Conservation (phyloP, 2,329 filamentous ascomycete species). For the Chrysoporthe cubensis region DNA sequence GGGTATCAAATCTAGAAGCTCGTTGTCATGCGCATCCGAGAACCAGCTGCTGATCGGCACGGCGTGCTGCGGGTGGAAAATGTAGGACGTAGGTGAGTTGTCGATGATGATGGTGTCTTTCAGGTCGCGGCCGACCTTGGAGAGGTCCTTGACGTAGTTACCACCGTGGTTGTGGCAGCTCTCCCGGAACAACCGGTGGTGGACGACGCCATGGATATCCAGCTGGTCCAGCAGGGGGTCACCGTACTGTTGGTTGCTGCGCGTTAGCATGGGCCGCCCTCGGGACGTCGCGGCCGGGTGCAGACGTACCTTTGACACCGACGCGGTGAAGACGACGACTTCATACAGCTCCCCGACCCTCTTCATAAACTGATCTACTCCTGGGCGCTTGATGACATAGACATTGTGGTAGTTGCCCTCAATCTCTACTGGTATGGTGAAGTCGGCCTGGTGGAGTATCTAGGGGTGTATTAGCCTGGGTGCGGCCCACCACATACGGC, state of each 20-base stretch:
- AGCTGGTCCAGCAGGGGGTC: slow-evolving; percentile 95
- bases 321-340: slow-evolving; percentile 97
- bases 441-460: slow-evolving; percentile 97
- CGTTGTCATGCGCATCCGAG: slow-evolving; percentile 98
- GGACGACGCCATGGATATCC: slow-evolving; percentile 95
- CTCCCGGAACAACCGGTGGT: slow-evolving; percentile 94
- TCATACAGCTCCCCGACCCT: slow-evolving; percentile 96
- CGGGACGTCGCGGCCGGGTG: neutral
- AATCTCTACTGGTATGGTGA: slow-evolving; percentile 98
- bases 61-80: slow-evolving; percentile 98
- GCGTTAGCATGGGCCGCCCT: slow-evolving; percentile 23
- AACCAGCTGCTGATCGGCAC: slow-evolving; percentile 99
- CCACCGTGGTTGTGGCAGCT: slow-evolving; percentile 99
- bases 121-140: slow-evolving; percentile 92
- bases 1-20: slow-evolving; percentile 94
- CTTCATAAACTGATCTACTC: slow-evolving; percentile 99
- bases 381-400: slow-evolving; percentile 98
- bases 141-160: slow-evolving; percentile 99
- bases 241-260: slow-evolving; percentile 70
- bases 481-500: neutral
- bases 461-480: slow-evolving; percentile 42
- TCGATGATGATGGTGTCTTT: slow-evolving; percentile 99
- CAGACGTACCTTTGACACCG: slow-evolving; percentile 83
- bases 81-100: slow-evolving; percentile 98
- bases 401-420: slow-evolving; percentile 99